Percentiles rank a stretch among this genome's conserved stretches.
Conservation (phyloP, 257 asterid species). For the Nicotiana knightiana region DNA sequence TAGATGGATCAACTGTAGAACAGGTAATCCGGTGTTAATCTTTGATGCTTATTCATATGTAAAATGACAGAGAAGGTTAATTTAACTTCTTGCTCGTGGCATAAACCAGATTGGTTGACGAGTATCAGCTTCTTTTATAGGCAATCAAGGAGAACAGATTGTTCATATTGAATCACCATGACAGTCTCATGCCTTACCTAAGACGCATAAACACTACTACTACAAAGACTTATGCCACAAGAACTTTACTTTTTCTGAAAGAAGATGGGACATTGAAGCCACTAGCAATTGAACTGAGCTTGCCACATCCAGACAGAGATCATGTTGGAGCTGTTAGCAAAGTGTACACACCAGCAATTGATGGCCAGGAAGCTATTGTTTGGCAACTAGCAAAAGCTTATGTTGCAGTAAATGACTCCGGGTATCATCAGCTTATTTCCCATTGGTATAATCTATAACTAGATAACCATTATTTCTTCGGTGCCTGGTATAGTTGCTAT, state of each 20-base stretch:
- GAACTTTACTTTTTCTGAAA: slow-evolving; percentile 45
- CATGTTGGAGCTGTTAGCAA: slow-evolving; percentile 31
- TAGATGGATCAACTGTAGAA: slow-evolving; percentile 40
- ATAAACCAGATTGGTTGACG: neutral
- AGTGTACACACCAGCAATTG: slow-evolving; percentile 40
- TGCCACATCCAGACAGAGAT: slow-evolving; percentile 41
- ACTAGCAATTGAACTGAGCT: slow-evolving; percentile 45
- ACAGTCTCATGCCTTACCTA: slow-evolving; percentile 45
- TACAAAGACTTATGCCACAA: slow-evolving; percentile 41
- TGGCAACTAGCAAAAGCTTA: slow-evolving; percentile 59
- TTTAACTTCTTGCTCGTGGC: neutral
- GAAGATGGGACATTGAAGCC: slow-evolving; percentile 39
- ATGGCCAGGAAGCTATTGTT: slow-evolving; percentile 26
- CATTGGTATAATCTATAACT: slow-evolving; percentile 30
- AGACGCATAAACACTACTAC: slow-evolving; percentile 47
- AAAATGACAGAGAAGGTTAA: neutral
- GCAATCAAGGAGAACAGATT: slow-evolving; percentile 29
- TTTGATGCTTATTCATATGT: neutral
- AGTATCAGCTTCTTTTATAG: slow-evolving; percentile 16
- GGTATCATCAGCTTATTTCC: slow-evolving; percentile 51
- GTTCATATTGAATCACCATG: slow-evolving; percentile 51
- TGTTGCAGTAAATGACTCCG: slow-evolving; percentile 48
- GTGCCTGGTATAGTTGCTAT: neutral
- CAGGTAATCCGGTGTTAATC: slow-evolving; percentile 21
- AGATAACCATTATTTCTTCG: neutral